A percentile compares a stretch with the other conserved stretches of the same genome.
These are phyloP conservation scores for Tilletia horrida DNA, from an alignment of 1,284 basidiomycete genomes.

Conservation along the genomic window DNA sequence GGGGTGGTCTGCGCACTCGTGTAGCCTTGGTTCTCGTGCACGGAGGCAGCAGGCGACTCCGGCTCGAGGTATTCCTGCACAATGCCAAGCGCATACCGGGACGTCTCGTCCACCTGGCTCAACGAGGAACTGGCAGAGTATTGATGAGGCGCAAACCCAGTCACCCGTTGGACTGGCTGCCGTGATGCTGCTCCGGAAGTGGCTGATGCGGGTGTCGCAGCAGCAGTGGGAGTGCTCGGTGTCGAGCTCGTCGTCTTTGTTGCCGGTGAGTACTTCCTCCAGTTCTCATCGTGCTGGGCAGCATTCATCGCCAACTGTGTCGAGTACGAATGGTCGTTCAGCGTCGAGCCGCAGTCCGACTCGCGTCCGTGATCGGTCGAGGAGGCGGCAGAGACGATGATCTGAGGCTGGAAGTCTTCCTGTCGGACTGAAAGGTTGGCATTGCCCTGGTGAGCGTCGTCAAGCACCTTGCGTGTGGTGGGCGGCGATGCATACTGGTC, in stretches of 20 bases:
- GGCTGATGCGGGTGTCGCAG: background rate
- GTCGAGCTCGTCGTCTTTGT: background rate
- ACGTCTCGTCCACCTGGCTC: background rate
- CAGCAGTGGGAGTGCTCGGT: background rate
- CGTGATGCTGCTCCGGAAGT: background rate
- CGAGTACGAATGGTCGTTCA: background rate
- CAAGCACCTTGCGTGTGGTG: background rate
- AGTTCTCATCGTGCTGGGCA: background rate
- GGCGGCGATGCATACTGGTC: background rate
- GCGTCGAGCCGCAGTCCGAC: slow-evolving; percentile 1
- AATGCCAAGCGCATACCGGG: slow-evolving; percentile 9
- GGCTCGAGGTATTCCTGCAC: slow-evolving; percentile 15
- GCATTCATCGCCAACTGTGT: background rate
- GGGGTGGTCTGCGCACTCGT: background rate
- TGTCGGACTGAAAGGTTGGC: background rate
- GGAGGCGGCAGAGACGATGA: slow-evolving; percentile 12
- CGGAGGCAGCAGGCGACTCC: background rate
- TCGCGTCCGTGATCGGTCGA: background rate
- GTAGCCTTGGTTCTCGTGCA: background rate
- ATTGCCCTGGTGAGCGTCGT: background rate
- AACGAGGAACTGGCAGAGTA: too few species aligned
- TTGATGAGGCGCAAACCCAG: slow-evolving; percentile 6
- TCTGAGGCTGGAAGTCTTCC: slow-evolving; percentile 3
- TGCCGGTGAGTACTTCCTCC: background rate
- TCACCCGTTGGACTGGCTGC: background rate